phyloP scores from a whole-genome alignment of 805 yeast genomes.

The Jamesozyma piceae region DNA sequence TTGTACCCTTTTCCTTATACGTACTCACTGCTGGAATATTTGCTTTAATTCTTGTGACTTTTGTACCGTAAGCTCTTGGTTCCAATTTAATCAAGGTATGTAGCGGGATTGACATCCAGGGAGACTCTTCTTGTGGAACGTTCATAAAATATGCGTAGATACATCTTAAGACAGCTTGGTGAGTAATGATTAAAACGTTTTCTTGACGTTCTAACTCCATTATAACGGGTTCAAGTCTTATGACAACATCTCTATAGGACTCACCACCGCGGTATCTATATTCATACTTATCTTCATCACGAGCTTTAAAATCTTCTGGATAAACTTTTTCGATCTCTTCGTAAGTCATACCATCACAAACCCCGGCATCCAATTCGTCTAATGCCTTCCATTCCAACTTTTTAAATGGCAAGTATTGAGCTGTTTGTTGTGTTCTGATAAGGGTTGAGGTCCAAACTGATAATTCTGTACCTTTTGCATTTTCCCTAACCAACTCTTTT shows the following conservation, averaged over 20 bases:
- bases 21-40: slow-evolving; percentile 97
- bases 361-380: slow-evolving; percentile 95
- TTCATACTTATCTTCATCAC: slow-evolving; percentile 93
- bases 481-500: slow-evolving; percentile 61
- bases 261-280: slow-evolving; percentile 97
- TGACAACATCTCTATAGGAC: slow-evolving; percentile 89
- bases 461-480: slow-evolving; percentile 50
- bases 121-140: slow-evolving; percentile 93
- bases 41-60: slow-evolving; percentile 84
- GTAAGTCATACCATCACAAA: slow-evolving; percentile 94
- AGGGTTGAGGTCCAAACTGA: slow-evolving; percentile 96
- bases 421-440: slow-evolving; percentile 86
- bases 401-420: slow-evolving; percentile 68
- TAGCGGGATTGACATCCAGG: slow-evolving; percentile 98
- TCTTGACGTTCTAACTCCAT: slow-evolving; percentile 98
- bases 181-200: slow-evolving; percentile 89
- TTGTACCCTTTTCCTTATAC: slow-evolving; percentile 87
- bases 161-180: slow-evolving; percentile 94
- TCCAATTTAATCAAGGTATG: slow-evolving; percentile 91
- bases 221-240: slow-evolving; percentile 90
- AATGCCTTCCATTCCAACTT: slow-evolving; percentile 92
- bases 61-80: slow-evolving; percentile 87
- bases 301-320: slow-evolving; percentile 91
- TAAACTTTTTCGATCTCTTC: slow-evolving; percentile 77
- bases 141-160: slow-evolving; percentile 97